phyloP scores from a whole-genome alignment of 2,329 filamentous ascomycete species.

The Pseudopyricularia javanii region DNA sequence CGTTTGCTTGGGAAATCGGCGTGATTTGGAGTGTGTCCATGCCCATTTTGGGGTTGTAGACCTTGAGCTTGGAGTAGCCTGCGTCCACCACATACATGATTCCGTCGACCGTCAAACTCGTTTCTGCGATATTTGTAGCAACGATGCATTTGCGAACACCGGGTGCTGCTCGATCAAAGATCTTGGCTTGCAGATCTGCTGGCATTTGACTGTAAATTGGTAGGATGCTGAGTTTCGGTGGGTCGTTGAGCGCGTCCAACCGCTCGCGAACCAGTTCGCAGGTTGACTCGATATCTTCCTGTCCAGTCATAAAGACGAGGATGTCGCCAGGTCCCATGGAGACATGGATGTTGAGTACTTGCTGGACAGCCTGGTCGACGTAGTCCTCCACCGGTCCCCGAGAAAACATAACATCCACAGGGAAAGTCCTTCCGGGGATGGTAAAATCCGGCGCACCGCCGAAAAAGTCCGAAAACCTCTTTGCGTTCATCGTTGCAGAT shows the following conservation, averaged over 20 bases:
- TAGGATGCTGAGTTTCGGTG: conserved; percentile 84
- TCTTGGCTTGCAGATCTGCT: conserved; percentile 92
- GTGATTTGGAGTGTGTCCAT: conserved; percentile 99
- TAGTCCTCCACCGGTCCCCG: conserved; percentile 94
- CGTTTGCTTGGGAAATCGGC: conserved; percentile 92
- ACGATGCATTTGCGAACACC: conserved; percentile 96
- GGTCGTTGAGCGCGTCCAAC: conserved; percentile 80
- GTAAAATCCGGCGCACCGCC: conserved; percentile 93
- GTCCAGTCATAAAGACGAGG: conserved; percentile 97
- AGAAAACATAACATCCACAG: conserved; percentile 92
- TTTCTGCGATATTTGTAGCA: conserved; percentile 97
- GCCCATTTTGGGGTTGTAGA: conserved; percentile 97
- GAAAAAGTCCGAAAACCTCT: conserved; percentile 91
- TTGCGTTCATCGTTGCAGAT: conserved; percentile 96
- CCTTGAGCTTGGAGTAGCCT: conserved; percentile 94
- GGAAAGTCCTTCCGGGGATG: conserved; percentile 92
- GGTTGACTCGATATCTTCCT: conserved; percentile 95
- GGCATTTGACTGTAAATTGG: conserved; percentile 99
- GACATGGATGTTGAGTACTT: conserved; percentile 90
- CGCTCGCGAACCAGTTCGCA: conserved; percentile 87
- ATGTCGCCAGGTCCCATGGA: conserved; percentile 91
- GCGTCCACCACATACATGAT: conserved; percentile 99
- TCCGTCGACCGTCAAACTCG: conserved; percentile 91
- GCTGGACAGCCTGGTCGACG: conserved; percentile 91
- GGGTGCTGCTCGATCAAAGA: conserved; percentile 82